Evolutionary conservation across 1,284 basidiomycete species (phyloP).

Genomic region (Cerrena zonata): DNA sequence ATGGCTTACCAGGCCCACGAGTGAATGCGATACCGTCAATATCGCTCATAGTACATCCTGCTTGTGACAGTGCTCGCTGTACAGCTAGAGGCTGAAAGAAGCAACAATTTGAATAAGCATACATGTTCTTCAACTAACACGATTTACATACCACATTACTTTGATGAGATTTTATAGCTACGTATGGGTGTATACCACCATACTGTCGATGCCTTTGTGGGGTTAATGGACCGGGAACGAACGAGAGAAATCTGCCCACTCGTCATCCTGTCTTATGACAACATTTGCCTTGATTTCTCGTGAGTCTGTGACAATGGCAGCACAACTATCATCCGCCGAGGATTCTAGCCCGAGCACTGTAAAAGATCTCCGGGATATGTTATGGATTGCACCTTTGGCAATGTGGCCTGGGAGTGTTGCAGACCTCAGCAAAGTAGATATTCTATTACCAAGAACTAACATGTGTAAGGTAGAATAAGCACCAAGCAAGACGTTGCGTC

Average conservation of each 20-base stretch:
- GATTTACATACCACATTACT: slow-evolving; percentile 59
- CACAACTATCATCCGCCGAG: slow-evolving; percentile 88
- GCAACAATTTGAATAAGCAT: slow-evolving; percentile 5
- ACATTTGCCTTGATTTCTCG: slow-evolving; percentile 74
- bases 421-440: too few relatives aligned
- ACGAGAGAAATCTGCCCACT: slow-evolving; percentile 34
- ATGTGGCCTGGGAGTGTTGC: too few relatives aligned
- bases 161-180: slow-evolving; percentile 72
- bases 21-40: slow-evolving; percentile 89
- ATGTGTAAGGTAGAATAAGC: too few relatives aligned
- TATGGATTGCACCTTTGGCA: too few relatives aligned
- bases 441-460: too few relatives aligned
- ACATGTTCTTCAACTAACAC: slow-evolving; percentile 1
- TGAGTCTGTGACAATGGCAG: slow-evolving; percentile 69
- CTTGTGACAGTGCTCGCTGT: slow-evolving; percentile 58
- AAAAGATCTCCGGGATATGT: slow-evolving; percentile 26
- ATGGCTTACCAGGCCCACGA: slow-evolving; percentile 69
- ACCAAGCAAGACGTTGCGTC: too few relatives aligned
- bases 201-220: slow-evolving; percentile 52
- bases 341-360: slow-evolving; percentile 78
- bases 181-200: slow-evolving; percentile 81
- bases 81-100: slow-evolving; percentile 66
- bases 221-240: slow-evolving; percentile 1
- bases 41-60: slow-evolving; percentile 51
- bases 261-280: slow-evolving; percentile 70